Percentiles rank a stretch among this genome's conserved stretches.
Conservation (phyloP, 2,329 filamentous ascomycete genomes). For the Nemania sp. region DNA sequence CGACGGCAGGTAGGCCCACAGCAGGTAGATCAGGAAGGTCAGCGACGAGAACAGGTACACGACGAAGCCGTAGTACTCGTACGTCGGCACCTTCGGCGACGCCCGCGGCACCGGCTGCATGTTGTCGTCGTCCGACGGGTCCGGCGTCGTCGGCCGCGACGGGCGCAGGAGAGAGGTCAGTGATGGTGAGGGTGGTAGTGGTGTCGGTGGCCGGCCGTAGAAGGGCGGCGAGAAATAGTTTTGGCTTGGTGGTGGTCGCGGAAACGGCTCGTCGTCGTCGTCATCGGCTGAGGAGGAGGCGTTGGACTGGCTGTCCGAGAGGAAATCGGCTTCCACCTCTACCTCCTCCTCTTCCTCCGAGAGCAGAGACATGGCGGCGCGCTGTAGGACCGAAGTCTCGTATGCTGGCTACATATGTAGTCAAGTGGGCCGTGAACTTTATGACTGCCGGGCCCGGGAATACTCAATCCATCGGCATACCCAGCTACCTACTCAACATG, state of each 20-base stretch:
- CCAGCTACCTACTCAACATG: no score
- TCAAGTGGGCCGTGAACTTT: background rate
- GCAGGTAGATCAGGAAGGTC: slow-evolving; percentile 71
- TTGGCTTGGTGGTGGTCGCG: slow-evolving; percentile 51
- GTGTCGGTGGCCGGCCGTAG: slow-evolving; percentile 95
- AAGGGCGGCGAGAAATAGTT: slow-evolving; percentile 78
- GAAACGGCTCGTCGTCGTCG: slow-evolving; percentile 39
- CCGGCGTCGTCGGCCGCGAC: slow-evolving; percentile 89
- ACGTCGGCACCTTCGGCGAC: slow-evolving; percentile 93
- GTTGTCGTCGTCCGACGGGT: slow-evolving; percentile 85
- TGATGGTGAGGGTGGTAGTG: slow-evolving; percentile 88
- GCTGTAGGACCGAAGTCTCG: background rate
- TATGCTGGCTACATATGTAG: background rate
- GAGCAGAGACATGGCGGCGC: slow-evolving; percentile 31
- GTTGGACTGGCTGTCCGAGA: slow-evolving; percentile 37
- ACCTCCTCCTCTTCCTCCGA: slow-evolving; percentile 36
- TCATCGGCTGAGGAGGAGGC: slow-evolving; percentile 30
- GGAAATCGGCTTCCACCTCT: slow-evolving; percentile 28
- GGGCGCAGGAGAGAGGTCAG: slow-evolving; percentile 88
- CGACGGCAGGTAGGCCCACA: slow-evolving; percentile 89
- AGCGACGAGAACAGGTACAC: slow-evolving; percentile 88
- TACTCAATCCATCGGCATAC: background rate
- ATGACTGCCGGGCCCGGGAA: background rate
- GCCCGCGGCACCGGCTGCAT: slow-evolving; percentile 77
- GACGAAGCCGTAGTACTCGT: slow-evolving; percentile 99